A percentile compares a stretch with the other conserved stretches of the same genome.
These are phyloP conservation scores for Dalbergia cochinchinensis DNA, from an alignment of 306 rosid species.

Conservation along the genomic window DNA sequence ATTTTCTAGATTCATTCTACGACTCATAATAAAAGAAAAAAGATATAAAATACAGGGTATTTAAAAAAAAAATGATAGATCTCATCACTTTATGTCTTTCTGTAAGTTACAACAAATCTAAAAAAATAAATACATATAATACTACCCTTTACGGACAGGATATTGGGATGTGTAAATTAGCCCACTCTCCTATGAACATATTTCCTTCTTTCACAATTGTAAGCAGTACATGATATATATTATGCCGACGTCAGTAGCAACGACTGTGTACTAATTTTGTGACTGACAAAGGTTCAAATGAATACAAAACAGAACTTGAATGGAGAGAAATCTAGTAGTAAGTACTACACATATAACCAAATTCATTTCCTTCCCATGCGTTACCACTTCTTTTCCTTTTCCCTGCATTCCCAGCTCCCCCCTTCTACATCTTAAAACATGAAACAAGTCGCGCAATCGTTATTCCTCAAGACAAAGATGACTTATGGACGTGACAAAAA, in stretches of 20 bases:
- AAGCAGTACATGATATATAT: not conserved
- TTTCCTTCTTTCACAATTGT: not conserved
- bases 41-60: too few species aligned
- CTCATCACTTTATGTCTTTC: too few species aligned
- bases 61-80: too few species aligned
- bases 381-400: too few species aligned
- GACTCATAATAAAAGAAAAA: too few species aligned
- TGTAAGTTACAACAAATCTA: too few species aligned
- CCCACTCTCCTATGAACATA: not conserved
- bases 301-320: not conserved
- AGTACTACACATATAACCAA: not conserved
- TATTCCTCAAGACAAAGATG: not conserved
- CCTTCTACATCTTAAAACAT: not conserved
- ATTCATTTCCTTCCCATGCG: not conserved
- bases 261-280: not conserved
- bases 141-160: too few species aligned
- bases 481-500: not conserved
- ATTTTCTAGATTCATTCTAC: too few species aligned
- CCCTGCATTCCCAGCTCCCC: not conserved
- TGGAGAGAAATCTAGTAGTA: not conserved
- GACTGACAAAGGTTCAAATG: not conserved
- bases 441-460: not conserved
- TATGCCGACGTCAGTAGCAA: not conserved
- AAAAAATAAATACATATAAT: too few species aligned
- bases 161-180: too few species aligned